Evolutionary conservation across 768 basidiomycete species (phyloP).

Genomic region (Tricholoma hemisulphureum): DNA sequence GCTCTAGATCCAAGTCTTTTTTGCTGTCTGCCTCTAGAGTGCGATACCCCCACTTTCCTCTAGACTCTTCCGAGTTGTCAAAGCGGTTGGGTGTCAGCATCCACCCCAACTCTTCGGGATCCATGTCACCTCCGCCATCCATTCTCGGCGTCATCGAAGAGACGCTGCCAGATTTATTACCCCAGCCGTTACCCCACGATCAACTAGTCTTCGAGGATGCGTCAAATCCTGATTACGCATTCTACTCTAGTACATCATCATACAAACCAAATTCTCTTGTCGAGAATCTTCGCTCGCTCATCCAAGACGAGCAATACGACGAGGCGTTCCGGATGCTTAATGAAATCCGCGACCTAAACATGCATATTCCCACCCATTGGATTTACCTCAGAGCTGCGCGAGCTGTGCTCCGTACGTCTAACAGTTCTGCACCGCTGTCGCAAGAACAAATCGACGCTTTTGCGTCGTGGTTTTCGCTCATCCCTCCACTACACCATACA

Average conservation of each 20-base stretch:
- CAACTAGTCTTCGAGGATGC: constrained; percentile 35
- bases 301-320: constrained; percentile 19
- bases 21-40: constrained; percentile 5
- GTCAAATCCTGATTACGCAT: constrained; percentile 22
- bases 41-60: neutral
- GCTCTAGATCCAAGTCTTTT: constrained; percentile 9
- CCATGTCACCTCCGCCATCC: constrained; percentile 16
- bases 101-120: constrained; percentile 20
- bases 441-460: constrained; percentile 19
- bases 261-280: constrained; percentile 9
- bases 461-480: constrained; percentile 33
- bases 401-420: constrained; percentile 14
- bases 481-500: constrained; percentile 23
- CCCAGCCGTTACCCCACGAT: constrained; percentile 23
- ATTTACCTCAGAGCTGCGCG: constrained; percentile 30
- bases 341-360: constrained; percentile 31
- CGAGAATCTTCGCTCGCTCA: constrained; percentile 21
- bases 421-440: constrained; percentile 1
- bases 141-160: constrained; percentile 27
- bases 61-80: constrained; percentile 31
- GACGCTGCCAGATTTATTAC: constrained; percentile 29
- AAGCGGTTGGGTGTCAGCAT: constrained; percentile 38
- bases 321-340: constrained; percentile 31
- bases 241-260: neutral
- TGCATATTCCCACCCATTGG: constrained; percentile 27